Evolutionary conservation across 169 alveolate species (phyloP).

Genomic region (Theileria equi): DNA sequence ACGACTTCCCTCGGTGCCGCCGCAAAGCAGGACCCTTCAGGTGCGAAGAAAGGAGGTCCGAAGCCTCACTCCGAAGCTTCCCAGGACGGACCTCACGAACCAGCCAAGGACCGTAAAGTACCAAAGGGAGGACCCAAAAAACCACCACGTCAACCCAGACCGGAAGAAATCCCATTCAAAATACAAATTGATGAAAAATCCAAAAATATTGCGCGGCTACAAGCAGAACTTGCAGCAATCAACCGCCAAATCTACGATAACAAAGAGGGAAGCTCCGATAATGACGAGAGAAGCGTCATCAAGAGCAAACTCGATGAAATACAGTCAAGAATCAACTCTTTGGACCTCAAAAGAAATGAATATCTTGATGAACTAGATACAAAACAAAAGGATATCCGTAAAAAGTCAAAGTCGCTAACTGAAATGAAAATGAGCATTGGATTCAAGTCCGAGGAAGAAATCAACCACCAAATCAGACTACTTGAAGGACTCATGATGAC

Average conservation of each 20-base stretch:
- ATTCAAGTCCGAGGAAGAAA: conserved; percentile 68
- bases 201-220: conserved; percentile 28
- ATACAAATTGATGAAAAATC: conserved; percentile 57
- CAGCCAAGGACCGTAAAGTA: not conserved
- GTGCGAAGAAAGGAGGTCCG: not conserved
- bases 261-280: conserved; percentile 65
- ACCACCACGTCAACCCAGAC: conserved; percentile 38
- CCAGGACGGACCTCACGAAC: not conserved
- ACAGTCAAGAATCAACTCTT: conserved; percentile 63
- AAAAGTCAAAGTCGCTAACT: conserved; percentile 60
- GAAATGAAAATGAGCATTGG: conserved; percentile 69
- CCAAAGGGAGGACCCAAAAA: not conserved
- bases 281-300: conserved; percentile 67
- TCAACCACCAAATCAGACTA: conserved; percentile 66
- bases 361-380: conserved; percentile 66
- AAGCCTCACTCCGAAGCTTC: not conserved
- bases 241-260: conserved; percentile 56
- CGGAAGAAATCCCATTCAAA: conserved; percentile 54
- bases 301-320: conserved; percentile 63
- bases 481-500: conserved; percentile 74
- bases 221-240: conserved; percentile 62
- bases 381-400: conserved; percentile 69
- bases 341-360: conserved; percentile 66
- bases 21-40: not conserved
- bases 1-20: too few species aligned